Base-by-base conservation (phyloP, 768 basidiomycete species). In the Amanita molliuscula region DNA sequence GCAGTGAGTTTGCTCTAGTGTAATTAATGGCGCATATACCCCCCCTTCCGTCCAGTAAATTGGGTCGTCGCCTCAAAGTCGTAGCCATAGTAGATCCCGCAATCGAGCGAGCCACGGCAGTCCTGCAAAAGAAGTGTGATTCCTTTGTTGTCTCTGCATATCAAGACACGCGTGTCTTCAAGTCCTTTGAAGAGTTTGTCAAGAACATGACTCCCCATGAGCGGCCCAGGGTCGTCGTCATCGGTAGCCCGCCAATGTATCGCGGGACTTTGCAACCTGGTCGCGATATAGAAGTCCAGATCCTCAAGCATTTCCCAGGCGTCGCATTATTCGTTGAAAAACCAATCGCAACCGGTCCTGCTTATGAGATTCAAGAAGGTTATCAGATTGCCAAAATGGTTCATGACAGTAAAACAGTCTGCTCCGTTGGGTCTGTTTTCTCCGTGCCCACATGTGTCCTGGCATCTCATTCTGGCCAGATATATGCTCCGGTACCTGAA, bases 61-160 rank as follows among this genome's bases (percentile, higher is more conserved):
- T 98, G 53, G 95, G 95, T 42, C 84, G 82, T 18, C 89, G 95
- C 56, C 87, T 98, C 66, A 97, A 95, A 65, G 90, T 99, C 50
- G 81, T 94, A 54, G 95, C 91, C 21, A 73, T 99, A 51, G 84
- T 99, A 61, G 95, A 99, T 65, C 95, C 95, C 16, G 83, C 81
- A 21, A 73, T 80, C 51, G 84, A 88, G 37, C 89, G 91, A 54
- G 89, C 92, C 18, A 71, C 75, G 13, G 71, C 81, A 20, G 84
- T 86, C 29, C 81, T 99, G 53, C 76, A 84, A 62, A 85, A 88
- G 71, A 97, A 97, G 74, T 81, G 89, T 62, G 85, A 85, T 60
- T 88, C 88, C 11, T 93, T 94, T 74, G 93, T 96, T 67, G 78
- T 85, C 53, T 88, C 88, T 33, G 93, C 95, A 13, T 99, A 99